These are phyloP conservation scores for Sphenostylis stenocarpa DNA, from an alignment of 306 rosid genomes.

Conservation along the genomic window DNA sequence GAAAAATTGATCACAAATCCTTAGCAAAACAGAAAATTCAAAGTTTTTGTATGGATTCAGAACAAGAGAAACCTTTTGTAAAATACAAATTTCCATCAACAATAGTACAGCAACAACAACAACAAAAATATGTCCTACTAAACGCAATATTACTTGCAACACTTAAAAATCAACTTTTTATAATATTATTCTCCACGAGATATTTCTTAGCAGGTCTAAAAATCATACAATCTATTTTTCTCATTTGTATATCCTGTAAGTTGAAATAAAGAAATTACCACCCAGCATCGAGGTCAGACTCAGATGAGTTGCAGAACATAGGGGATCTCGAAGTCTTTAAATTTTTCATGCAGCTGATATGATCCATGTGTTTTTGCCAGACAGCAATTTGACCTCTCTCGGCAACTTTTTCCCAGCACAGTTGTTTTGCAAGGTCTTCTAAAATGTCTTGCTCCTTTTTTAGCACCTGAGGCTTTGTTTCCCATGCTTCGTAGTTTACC, in stretches of 20 bases:
- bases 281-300: slow-evolving; percentile 48
- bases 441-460: slow-evolving; percentile 44
- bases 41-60: not conserved
- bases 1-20: not conserved
- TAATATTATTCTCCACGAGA: not conserved
- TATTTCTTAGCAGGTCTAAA: not conserved
- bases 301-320: slow-evolving; percentile 44
- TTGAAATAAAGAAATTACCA: slow-evolving; percentile 40
- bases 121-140: not conserved
- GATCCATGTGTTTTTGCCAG: slow-evolving; percentile 50
- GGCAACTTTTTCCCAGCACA: slow-evolving; percentile 62
- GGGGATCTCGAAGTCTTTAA: slow-evolving; percentile 37
- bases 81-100: not conserved
- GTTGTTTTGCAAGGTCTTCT: slow-evolving; percentile 51
- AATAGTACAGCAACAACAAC: not conserved
- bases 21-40: not conserved
- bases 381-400: slow-evolving; percentile 47
- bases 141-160: not conserved
- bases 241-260: not conserved
- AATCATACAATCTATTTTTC: not conserved
- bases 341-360: slow-evolving; percentile 39
- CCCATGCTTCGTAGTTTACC: slow-evolving; percentile 47
- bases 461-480: slow-evolving; percentile 38
- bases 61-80: not conserved
- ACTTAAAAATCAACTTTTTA: not conserved